These are phyloP conservation scores for Cladophialophora bantiana DNA, from an alignment of 2,329 filamentous ascomycete genomes.

Conservation along the genomic window DNA sequence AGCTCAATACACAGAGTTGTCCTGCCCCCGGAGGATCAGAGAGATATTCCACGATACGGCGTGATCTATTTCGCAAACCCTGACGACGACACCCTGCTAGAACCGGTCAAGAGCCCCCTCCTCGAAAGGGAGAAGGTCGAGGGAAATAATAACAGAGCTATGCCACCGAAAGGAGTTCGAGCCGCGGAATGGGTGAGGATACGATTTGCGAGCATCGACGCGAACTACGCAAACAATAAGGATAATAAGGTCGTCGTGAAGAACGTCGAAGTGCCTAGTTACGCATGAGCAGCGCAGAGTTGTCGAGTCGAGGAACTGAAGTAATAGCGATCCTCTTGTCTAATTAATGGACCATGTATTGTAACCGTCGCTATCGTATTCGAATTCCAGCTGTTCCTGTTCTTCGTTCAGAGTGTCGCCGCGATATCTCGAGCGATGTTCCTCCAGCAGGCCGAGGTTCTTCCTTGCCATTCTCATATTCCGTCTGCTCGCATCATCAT, in stretches of 20 bases:
- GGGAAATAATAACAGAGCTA: slow-evolving; percentile 9
- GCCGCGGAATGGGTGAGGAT: slow-evolving; percentile 12
- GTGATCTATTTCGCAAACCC: slow-evolving; percentile 57
- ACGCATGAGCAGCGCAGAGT: slow-evolving; percentile 43
- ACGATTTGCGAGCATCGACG: slow-evolving; percentile 12
- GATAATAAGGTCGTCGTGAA: slow-evolving; percentile 16
- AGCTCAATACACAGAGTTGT: slow-evolving; percentile 58
- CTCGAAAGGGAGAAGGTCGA: slow-evolving; percentile 42
- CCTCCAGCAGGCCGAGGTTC: too few relatives aligned
- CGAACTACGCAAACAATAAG: slow-evolving; percentile 15
- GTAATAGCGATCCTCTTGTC: too few relatives aligned
- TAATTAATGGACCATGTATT: too few relatives aligned
- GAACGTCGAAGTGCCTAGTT: slow-evolving; percentile 13
- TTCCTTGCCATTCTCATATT: too few relatives aligned
- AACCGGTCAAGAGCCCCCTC: slow-evolving; percentile 43
- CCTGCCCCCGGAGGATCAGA: slow-evolving; percentile 57
- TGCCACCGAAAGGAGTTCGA: neutral
- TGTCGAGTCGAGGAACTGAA: neutral
- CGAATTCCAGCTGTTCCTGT: too few relatives aligned
- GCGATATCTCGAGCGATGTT: too few relatives aligned
- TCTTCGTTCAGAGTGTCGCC: too few relatives aligned
- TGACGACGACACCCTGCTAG: slow-evolving; percentile 43
- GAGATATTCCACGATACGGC: slow-evolving; percentile 51
- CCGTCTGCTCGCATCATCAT: too few relatives aligned
- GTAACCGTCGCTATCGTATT: too few relatives aligned